Percentiles rank a stretch among this genome's conserved stretches.
phyloP scores from a whole-genome alignment of 1,284 basidiomycete genomes.

The Fomitopsis betulina region DNA sequence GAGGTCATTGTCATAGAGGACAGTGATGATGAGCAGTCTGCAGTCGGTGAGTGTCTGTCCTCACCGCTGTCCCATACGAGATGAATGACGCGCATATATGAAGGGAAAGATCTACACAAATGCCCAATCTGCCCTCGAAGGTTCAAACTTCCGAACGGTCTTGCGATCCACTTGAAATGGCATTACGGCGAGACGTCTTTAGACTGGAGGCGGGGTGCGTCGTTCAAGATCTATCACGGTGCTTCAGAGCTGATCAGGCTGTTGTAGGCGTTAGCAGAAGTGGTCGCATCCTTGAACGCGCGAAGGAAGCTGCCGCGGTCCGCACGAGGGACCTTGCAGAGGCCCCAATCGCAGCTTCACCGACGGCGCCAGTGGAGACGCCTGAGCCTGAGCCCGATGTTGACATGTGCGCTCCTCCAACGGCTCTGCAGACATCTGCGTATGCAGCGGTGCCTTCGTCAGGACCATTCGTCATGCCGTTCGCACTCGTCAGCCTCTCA shows the following conservation, averaged over 20 bases:
- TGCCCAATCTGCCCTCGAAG: constrained; percentile 25
- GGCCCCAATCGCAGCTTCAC: too few species aligned
- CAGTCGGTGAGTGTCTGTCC: neutral
- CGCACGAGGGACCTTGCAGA: neutral
- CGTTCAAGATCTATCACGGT: neutral
- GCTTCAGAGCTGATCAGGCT: neutral
- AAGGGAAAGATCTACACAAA: neutral
- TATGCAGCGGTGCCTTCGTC: neutral
- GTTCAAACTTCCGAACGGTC: constrained; percentile 25
- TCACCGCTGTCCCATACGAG: neutral
- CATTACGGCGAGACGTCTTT: constrained; percentile 21
- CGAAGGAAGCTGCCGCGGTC: neutral
- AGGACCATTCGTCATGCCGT: neutral
- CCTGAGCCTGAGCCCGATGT: neutral
- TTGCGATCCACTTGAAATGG: constrained; percentile 30
- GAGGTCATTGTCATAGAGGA: neutral
- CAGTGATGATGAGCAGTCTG: neutral
- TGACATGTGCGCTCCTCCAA: neutral
- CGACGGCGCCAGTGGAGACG: neutral
- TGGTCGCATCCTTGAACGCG: constrained; percentile 3
- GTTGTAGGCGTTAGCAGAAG: constrained; percentile 11
- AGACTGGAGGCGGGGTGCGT: constrained; percentile 17
- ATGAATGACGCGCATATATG: neutral
- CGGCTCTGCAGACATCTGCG: neutral
- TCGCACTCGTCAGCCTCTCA: too few species aligned